These are phyloP conservation scores for Bonia amplexicaulis DNA, from an alignment of 176 grass and related monocot species.

Conservation along the genomic window DNA sequence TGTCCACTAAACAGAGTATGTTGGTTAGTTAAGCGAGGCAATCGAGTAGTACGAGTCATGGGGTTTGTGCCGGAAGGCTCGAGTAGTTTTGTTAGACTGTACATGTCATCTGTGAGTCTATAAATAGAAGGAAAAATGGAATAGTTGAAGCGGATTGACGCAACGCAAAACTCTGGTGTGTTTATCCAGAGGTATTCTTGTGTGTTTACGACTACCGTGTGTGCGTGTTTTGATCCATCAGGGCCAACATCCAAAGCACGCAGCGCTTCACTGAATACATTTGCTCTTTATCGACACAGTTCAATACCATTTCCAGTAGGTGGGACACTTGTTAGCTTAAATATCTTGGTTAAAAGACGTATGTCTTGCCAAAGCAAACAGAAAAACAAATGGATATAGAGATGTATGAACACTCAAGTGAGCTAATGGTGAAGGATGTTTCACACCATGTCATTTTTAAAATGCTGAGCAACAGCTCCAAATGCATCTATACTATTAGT, in stretches of 20 bases:
- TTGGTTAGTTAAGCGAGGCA: too few relatives aligned
- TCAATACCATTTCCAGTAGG: constrained; percentile 53
- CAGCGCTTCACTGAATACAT: constrained; percentile 89
- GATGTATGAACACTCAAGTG: constrained; percentile 2
- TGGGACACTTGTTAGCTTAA: constrained; percentile 60
- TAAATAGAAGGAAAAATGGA: too few relatives aligned
- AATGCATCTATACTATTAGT: constrained; percentile 75
- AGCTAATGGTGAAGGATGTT: constrained; percentile 20
- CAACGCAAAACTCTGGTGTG: too few relatives aligned
- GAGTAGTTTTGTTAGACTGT: too few relatives aligned
- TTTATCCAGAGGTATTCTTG: too few relatives aligned
- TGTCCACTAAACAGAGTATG: too few relatives aligned
- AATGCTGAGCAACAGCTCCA: constrained; percentile 94
- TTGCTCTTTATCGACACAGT: constrained; percentile 56
- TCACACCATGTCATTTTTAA: constrained; percentile 91
- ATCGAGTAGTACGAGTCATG: too few relatives aligned
- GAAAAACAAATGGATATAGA: background rate
- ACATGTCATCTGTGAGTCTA: too few relatives aligned
- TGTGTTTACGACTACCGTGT: too few relatives aligned
- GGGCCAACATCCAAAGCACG: constrained; percentile 70
- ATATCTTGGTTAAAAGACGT: constrained; percentile 96
- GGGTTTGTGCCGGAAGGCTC: too few relatives aligned
- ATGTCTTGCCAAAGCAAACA: constrained; percentile 73
- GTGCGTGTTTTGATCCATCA: too few relatives aligned
- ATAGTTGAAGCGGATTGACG: too few relatives aligned